These are phyloP conservation scores for Beta lomatogona DNA, from an alignment of 179 eudicot genomes.

Conservation along the genomic window DNA sequence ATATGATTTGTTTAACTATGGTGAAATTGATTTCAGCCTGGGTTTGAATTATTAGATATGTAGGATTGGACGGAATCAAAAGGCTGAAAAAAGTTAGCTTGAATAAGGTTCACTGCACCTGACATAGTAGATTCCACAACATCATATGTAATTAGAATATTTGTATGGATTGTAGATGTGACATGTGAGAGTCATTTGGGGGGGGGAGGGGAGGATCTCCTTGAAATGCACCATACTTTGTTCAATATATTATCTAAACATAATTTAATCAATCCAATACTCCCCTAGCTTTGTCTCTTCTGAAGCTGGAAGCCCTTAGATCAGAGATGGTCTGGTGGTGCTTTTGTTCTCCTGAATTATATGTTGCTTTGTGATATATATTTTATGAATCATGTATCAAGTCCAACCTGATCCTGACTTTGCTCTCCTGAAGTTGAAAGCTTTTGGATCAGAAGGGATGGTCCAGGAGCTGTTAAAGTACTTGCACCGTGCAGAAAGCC, in stretches of 20 bases:
- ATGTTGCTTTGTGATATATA: constrained; percentile 3
- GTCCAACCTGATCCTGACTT: constrained; percentile 6
- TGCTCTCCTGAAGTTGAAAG: constrained; percentile 59
- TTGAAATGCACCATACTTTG: not conserved
- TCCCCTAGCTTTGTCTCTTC: not conserved
- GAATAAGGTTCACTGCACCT: not conserved
- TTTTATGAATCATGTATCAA: constrained; percentile 13
- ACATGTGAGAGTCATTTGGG: not conserved
- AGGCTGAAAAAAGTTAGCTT: not conserved
- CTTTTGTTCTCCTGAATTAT: not conserved
- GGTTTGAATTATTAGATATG: not conserved
- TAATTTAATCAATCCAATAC: not conserved
- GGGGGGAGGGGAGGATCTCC: too few species aligned
- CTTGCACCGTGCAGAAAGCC: constrained; percentile 59
- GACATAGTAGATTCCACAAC: not conserved
- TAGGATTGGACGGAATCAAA: not conserved
- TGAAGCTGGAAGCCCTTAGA: not conserved
- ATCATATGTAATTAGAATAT: not conserved
- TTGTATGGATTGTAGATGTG: not conserved
- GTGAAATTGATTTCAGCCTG: not conserved
- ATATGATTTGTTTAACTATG: not conserved
- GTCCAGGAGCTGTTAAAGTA: constrained; percentile 58
- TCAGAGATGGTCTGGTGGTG: not conserved
- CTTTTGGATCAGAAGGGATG: constrained; percentile 86
- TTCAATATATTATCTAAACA: not conserved